Evolutionary conservation across 495 filamentous ascomycete genomes (phyloP).

Genomic region (Aspergillus kassunensis): DNA sequence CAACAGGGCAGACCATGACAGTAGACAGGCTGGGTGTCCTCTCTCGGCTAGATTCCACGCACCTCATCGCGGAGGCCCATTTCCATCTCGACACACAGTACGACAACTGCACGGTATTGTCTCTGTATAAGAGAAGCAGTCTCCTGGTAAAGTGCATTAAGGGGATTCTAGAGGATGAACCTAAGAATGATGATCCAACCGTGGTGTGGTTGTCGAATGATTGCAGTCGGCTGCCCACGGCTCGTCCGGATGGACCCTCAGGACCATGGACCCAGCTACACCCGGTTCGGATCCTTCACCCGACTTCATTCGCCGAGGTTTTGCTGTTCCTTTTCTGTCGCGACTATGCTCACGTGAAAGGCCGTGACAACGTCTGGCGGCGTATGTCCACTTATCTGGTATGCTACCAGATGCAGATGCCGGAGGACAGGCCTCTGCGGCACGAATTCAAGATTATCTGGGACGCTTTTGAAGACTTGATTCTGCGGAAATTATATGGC

Average conservation of each 20-base stretch:
- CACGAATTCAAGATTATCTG: not conserved
- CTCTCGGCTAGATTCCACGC: not conserved
- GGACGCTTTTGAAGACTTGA: not conserved
- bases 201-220: not conserved
- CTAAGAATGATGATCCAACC: not conserved
- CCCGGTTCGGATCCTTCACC: not conserved
- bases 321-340: not conserved
- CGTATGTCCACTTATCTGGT: not conserved
- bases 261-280: not conserved
- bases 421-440: not conserved
- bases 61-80: not conserved
- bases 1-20: not conserved
- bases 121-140: not conserved
- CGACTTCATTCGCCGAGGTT: not conserved
- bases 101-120: not conserved
- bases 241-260: not conserved
- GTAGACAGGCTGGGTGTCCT: not conserved
- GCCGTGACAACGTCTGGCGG: not conserved
- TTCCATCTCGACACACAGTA: not conserved
- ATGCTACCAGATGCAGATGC: not conserved
- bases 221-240: not conserved
- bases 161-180: not conserved
- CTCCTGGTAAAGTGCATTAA: not conserved
- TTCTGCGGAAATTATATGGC: not conserved
- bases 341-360: not conserved